Percentiles rank a stretch among this genome's conserved stretches.
These are phyloP conservation scores for Trametes versicolor DNA, from an alignment of 1,284 basidiomycete genomes.

Conservation along the genomic window DNA sequence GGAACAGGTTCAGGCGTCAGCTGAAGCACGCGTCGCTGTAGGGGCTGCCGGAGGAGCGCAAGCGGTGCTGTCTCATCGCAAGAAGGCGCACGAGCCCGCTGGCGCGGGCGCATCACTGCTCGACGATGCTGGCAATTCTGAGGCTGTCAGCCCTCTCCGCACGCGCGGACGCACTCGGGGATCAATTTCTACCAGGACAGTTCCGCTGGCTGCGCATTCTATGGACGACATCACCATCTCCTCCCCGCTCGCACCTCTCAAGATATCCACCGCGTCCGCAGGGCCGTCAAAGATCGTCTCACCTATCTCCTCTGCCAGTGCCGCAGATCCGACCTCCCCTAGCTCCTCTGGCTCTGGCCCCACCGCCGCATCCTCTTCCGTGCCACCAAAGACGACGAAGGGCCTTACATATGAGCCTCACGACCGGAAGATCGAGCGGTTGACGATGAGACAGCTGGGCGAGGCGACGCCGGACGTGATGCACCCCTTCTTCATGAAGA, in stretches of 20 bases:
- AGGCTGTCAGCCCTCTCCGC: conserved; percentile 10
- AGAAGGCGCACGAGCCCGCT: conserved; percentile 34
- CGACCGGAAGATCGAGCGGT: conserved; percentile 70
- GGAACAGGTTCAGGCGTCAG: conserved; percentile 70
- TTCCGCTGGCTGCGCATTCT: conserved; percentile 25
- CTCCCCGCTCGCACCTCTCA: conserved; percentile 14
- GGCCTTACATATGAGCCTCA: conserved; percentile 61
- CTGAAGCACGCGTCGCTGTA: conserved; percentile 55
- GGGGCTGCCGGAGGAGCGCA: conserved; percentile 16
- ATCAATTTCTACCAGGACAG: conserved; percentile 28
- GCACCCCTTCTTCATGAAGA: conserved; percentile 89
- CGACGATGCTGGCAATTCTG: conserved; percentile 13
- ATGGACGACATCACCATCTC: conserved; percentile 20
- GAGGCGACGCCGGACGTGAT: conserved; percentile 89
- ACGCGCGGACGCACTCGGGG: conserved; percentile 26
- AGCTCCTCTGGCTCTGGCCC: conserved; percentile 5
- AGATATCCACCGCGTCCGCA: conserved; percentile 20
- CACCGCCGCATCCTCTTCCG: conserved; percentile 9
- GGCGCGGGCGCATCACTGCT: not conserved
- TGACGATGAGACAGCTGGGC: conserved; percentile 86
- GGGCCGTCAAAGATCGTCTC: conserved; percentile 20
- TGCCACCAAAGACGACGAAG: conserved; percentile 39
- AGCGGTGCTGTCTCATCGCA: conserved; percentile 31
- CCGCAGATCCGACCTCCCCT: conserved; percentile 14
- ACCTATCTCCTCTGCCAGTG: conserved; percentile 16